Evolutionary conservation across 75 land plant species (phyloP).

Genomic region (Chamaecyparis obtusa): DNA sequence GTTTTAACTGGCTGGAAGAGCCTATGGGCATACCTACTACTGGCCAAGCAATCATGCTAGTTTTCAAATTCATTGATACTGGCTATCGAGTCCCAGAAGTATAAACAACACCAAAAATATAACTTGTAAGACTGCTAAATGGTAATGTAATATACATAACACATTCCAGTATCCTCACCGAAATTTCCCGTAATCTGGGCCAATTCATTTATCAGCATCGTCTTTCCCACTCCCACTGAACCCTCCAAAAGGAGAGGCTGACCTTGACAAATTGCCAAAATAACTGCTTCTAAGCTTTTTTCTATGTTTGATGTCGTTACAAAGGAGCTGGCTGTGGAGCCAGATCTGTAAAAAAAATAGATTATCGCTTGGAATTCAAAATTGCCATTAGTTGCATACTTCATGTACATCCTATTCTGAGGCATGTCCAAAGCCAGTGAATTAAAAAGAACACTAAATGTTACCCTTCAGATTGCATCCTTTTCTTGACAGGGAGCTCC

Average conservation of each 20-base stretch:
- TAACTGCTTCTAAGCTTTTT: slow-evolving; percentile 62
- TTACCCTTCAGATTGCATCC: slow-evolving; percentile 9
- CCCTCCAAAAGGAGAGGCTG: slow-evolving; percentile 95
- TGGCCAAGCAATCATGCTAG: neutral
- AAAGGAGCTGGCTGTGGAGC: slow-evolving; percentile 26
- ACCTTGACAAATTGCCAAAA: slow-evolving; percentile 73
- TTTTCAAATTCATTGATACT: neutral
- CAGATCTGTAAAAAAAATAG: neutral
- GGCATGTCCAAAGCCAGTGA: neutral
- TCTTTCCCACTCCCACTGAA: slow-evolving; percentile 85
- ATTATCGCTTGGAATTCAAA: neutral
- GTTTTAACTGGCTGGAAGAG: too few species aligned
- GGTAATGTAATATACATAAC: neutral
- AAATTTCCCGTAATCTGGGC: slow-evolving; percentile 55
- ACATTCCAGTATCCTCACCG: slow-evolving; percentile 37
- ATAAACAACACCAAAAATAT: neutral
- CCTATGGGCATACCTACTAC: neutral
- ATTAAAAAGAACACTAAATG: neutral
- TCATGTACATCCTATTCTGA: neutral
- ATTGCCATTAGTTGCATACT: neutral
- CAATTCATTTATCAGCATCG: slow-evolving; percentile 69
- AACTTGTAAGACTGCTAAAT: neutral
- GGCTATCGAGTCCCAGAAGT: neutral
- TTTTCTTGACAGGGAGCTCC: slow-evolving; percentile 40
- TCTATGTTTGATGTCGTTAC: slow-evolving; percentile 63